phyloP scores from a whole-genome alignment of 805 yeast genomes.

The Ogataea nakhonphanomensis region DNA sequence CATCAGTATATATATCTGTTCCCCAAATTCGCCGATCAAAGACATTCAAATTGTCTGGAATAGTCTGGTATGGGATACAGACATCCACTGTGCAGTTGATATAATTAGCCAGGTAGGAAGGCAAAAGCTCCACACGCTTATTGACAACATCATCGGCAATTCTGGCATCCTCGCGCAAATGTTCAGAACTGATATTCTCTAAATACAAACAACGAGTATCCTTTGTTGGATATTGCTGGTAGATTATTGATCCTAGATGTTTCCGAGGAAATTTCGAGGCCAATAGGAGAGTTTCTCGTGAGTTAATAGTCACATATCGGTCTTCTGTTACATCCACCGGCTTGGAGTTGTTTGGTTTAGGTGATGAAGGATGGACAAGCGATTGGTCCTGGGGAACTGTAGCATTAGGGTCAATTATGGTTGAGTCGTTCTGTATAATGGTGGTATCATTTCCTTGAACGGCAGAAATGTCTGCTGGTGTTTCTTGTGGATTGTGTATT shows the following conservation, averaged over 20 bases:
- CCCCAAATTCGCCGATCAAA: slow-evolving; percentile 77
- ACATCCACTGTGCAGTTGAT: slow-evolving; percentile 52
- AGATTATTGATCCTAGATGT: slow-evolving; percentile 53
- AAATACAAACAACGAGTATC: slow-evolving; percentile 29
- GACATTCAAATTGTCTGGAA: slow-evolving; percentile 40
- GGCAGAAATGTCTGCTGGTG: slow-evolving; percentile 3
- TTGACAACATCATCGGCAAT: slow-evolving; percentile 23
- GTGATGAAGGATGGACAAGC: slow-evolving; percentile 6
- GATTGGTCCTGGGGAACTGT: slow-evolving; percentile 18
- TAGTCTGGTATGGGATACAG: slow-evolving; percentile 47
- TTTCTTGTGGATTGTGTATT: slow-evolving; percentile 25
- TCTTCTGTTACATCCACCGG: slow-evolving; percentile 1
- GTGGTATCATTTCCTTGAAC: slow-evolving; percentile 24
- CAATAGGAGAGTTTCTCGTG: slow-evolving; percentile 37
- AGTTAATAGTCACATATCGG: slow-evolving; percentile 31
- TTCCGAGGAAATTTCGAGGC: slow-evolving; percentile 42
- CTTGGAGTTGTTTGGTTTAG: slow-evolving; percentile 3
- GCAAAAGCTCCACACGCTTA: slow-evolving; percentile 31
- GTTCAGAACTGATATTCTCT: slow-evolving; percentile 19
- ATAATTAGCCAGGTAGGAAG: slow-evolving; percentile 32
- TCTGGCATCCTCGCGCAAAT: slow-evolving; percentile 18
- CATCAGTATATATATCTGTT: slow-evolving; percentile 88
- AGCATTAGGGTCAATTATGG: slow-evolving; percentile 26
- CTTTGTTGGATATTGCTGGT: slow-evolving; percentile 54
- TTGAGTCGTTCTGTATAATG: slow-evolving; percentile 27